phyloP scores from a whole-genome alignment of 2,329 filamentous ascomycete genomes.

The Waltergamsia citrina region DNA sequence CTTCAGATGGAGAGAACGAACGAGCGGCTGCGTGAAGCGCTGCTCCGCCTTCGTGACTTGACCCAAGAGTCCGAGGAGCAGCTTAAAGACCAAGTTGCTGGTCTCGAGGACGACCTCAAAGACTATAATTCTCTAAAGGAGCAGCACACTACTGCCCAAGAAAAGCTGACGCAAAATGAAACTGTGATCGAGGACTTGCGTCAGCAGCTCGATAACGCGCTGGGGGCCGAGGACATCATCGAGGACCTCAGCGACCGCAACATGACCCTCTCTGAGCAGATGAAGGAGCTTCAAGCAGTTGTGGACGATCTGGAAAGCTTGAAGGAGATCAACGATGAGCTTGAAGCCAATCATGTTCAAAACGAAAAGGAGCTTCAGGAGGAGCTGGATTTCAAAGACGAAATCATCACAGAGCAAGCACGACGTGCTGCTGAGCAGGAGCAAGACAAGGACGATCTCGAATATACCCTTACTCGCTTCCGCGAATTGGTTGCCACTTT shows the following conservation, averaged over 20 bases:
- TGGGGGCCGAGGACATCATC: slow-evolving; percentile 88
- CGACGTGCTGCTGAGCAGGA: slow-evolving; percentile 69
- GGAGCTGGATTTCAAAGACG: slow-evolving; percentile 83
- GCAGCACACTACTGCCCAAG: slow-evolving; percentile 60
- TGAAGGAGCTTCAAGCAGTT: slow-evolving; percentile 71
- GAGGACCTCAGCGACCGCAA: slow-evolving; percentile 86
- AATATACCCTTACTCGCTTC: slow-evolving; percentile 84
- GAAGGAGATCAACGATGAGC: slow-evolving; percentile 88
- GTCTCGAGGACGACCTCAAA: slow-evolving; percentile 62
- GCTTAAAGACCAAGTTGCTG: slow-evolving; percentile 63
- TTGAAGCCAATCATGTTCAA: slow-evolving; percentile 87
- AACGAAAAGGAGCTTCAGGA: slow-evolving; percentile 91
- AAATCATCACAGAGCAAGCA: slow-evolving; percentile 71
- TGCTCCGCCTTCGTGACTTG: slow-evolving; percentile 77
- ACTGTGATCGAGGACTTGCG: slow-evolving; percentile 74
- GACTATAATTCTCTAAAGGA: slow-evolving; percentile 59
- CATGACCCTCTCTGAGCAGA: slow-evolving; percentile 70
- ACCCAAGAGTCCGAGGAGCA: slow-evolving; percentile 79
- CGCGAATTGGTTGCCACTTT: slow-evolving; percentile 78
- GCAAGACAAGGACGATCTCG: slow-evolving; percentile 72
- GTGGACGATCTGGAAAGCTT: slow-evolving; percentile 84
- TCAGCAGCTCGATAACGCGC: slow-evolving; percentile 81
- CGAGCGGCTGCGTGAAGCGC: slow-evolving; percentile 74
- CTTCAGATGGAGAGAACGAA: slow-evolving; percentile 87
- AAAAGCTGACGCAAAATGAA: slow-evolving; percentile 64